Evolutionary conservation across 2,329 filamentous ascomycete species (phyloP).

Genomic region (Claviceps quebecensis): DNA sequence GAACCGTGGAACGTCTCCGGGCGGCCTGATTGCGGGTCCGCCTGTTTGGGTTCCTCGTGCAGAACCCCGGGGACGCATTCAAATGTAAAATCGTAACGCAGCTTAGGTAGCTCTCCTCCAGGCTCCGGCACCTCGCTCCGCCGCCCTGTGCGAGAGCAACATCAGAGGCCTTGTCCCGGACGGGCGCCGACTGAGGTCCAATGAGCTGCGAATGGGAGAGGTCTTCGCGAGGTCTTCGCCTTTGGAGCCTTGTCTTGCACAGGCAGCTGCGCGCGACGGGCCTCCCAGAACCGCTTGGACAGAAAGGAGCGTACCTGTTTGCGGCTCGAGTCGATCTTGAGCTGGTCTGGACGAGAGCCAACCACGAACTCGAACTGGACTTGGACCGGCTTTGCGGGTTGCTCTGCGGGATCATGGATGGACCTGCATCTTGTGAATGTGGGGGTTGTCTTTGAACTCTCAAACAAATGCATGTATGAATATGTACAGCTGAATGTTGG

Average conservation of each 20-base stretch:
- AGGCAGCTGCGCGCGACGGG: slow-evolving; percentile 2
- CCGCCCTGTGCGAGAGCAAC: not conserved
- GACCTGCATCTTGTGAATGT: not conserved
- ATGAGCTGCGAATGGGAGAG: not conserved
- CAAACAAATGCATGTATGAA: too few species aligned
- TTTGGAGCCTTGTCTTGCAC: not conserved
- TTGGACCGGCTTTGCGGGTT: too few species aligned
- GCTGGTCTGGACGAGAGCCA: slow-evolving; percentile 11
- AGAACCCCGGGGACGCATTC: not conserved
- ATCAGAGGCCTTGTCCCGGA: not conserved
- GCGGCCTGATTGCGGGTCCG: not conserved
- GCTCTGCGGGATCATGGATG: not conserved
- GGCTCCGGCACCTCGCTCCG: not conserved
- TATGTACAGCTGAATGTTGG: too few species aligned
- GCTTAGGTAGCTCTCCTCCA: not conserved
- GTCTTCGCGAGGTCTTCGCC: too few species aligned
- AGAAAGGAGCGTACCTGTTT: slow-evolving; percentile 11
- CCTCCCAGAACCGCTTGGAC: slow-evolving; percentile 11
- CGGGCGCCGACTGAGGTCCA: not conserved
- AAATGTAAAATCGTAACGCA: not conserved
- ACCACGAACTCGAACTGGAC: slow-evolving; percentile 11
- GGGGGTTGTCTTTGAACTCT: too few species aligned
- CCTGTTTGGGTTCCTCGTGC: not conserved
- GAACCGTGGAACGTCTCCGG: not conserved
- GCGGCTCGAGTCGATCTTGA: slow-evolving; percentile 10